Base-by-base conservation (phyloP, 306 rosid genomes). In the Urtica urens region DNA sequence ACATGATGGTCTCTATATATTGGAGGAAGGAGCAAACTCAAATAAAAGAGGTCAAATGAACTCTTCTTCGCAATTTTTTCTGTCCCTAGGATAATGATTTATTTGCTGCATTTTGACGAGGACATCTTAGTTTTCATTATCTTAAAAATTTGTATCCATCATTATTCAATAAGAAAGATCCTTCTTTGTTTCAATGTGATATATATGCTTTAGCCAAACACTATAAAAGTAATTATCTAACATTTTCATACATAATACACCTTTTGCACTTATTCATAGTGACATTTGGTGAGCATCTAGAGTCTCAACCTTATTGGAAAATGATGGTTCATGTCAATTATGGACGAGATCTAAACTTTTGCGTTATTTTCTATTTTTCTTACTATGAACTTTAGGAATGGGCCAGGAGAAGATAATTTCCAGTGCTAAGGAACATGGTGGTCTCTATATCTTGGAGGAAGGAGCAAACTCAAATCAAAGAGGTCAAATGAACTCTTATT, bases 81-180 rank as follows among this genome's bases (percentile, higher is more conserved):
- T 2, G 11, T 41, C 2, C 3, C 16, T 13, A 4, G 1, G 13
- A 12, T 9, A 19, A 17, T 18, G 17, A 42, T 17, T 1, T 12
- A 13, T 6, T 42, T 56, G 3, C 44, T 10, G 7, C 61, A 56
- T 8, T 41, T 19, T 53, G 59, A 4, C 20, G 41, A 18, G 51
- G 27, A 7, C 29, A 56, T 16, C 40, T 41, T 23, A 57, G 21
- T 19, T 57, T 54, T 38, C 7, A 1, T 7, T 54, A 54, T 54
- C 3, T 54, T 1, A 13, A 38, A 38, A 0, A 14, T n/a, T 14
- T 23, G 0, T 38, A 23, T 24, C 49, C 37, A 0, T 2, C 5
- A 16, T 26, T 56, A 27, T 44, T 56, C 16, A 26, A 27, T n/a
- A 56, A 56, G 10, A 28, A 17, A 33, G 7, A 3, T 19, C 26